Percentiles rank a stretch among this genome's conserved stretches.
Conservation (phyloP, 495 filamentous ascomycete genomes). For the Podospora pseudopauciseta region DNA sequence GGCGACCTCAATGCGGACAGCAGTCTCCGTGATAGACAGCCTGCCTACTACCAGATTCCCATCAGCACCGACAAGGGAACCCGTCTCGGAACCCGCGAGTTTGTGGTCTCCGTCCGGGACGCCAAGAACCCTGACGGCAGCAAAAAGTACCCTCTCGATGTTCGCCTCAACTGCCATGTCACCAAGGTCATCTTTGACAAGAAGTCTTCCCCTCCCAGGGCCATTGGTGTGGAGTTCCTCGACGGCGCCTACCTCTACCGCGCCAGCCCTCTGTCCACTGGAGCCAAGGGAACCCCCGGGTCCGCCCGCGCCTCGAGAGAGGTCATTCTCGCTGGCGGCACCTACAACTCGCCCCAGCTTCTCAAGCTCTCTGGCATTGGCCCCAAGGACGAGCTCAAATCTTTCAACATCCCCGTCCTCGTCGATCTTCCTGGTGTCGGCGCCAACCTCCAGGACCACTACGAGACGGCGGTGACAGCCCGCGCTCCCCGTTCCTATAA, state of each 20-base stretch:
- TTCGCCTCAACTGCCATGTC: constrained; percentile 58
- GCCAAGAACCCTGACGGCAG: constrained; percentile 49
- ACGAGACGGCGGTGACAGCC: constrained; percentile 52
- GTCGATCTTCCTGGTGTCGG: constrained; percentile 59
- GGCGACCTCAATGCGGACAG: constrained; percentile 52
- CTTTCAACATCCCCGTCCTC: constrained; percentile 49
- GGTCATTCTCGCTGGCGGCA: constrained; percentile 61
- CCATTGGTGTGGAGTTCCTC: constrained; percentile 62
- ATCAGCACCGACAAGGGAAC: constrained; percentile 42
- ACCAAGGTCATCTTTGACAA: constrained; percentile 57
- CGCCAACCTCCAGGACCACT: constrained; percentile 64
- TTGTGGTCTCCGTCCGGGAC: constrained; percentile 49
- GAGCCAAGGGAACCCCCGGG: constrained; percentile 39
- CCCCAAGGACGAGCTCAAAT: constrained; percentile 43
- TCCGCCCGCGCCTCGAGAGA: constrained; percentile 51
- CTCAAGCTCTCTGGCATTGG: constrained; percentile 65
- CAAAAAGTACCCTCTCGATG: constrained; percentile 55
- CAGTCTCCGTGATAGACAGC: constrained; percentile 23
- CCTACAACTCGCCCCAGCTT: constrained; percentile 59
- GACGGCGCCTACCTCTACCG: constrained; percentile 57
- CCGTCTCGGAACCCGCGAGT: constrained; percentile 53
- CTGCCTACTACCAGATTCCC: constrained; percentile 51
- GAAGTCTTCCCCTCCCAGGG: constrained; percentile 41
- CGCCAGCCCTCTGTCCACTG: constrained; percentile 47
- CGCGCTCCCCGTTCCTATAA: constrained; percentile 42